These are phyloP conservation scores for Fusarium secorum DNA, from an alignment of 2,329 filamentous ascomycete species.

Conservation along the genomic window DNA sequence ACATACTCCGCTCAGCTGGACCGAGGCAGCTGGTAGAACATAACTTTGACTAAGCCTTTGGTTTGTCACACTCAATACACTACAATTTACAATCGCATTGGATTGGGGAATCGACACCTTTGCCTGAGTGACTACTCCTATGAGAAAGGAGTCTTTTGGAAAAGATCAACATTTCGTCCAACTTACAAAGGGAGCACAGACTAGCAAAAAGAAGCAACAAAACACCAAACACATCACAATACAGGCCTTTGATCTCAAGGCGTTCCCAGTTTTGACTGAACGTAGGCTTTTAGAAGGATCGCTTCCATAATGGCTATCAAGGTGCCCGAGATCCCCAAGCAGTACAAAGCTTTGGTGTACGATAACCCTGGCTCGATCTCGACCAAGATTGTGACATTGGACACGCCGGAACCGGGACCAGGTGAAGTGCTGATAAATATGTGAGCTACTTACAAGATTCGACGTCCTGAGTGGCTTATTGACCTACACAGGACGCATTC, in stretches of 20 bases:
- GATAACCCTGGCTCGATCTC: not conserved
- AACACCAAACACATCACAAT: not conserved
- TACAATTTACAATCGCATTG: rapidly evolving
- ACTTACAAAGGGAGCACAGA: rapidly evolving
- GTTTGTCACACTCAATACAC: rapidly evolving
- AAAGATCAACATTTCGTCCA: rapidly evolving
- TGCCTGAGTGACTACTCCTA: not conserved
- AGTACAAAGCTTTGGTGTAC: not conserved
- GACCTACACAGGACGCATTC: not conserved
- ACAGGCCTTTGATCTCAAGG: not conserved
- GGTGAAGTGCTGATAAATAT: not conserved
- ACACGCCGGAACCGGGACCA: not conserved
- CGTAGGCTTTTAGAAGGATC: rapidly evolving
- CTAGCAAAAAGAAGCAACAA: not conserved
- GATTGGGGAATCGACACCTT: rapidly evolving
- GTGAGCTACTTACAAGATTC: not conserved
- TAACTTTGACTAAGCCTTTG: rapidly evolving
- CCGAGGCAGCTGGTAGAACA: not conserved
- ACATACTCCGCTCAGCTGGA: not conserved
- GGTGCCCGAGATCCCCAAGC: not conserved
- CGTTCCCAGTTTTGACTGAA: rapidly evolving
- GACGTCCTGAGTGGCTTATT: rapidly evolving
- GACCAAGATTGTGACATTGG: not conserved
- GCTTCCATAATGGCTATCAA: not conserved
- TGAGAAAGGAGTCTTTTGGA: rapidly evolving